Evolutionary conservation across 2,329 filamentous ascomycete genomes (phyloP).

Genomic region (Xylariomycetidae sp.): DNA sequence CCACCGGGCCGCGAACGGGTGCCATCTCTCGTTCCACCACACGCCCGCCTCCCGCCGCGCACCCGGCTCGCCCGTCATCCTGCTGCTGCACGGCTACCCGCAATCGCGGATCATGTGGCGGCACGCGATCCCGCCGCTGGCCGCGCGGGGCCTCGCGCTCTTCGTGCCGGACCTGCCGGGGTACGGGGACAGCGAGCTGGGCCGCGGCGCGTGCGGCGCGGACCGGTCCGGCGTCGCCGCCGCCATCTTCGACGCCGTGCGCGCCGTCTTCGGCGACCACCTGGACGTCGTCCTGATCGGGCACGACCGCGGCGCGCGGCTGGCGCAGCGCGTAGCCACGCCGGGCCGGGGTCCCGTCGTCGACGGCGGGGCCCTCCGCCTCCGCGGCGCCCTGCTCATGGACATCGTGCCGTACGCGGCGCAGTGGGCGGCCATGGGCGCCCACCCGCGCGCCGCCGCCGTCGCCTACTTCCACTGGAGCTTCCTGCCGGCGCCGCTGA

Average conservation of each 20-base stretch:
- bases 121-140: conserved; percentile 10
- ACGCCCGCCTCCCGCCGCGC: conserved; percentile 7
- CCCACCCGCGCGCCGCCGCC: conserved; percentile 8
- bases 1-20: conserved; percentile 5
- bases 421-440: conserved; percentile 9
- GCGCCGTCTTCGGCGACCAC: conserved; percentile 6
- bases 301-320: conserved; percentile 9
- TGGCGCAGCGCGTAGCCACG: conserved; percentile 9
- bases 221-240: conserved; percentile 9
- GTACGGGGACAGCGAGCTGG: conserved; percentile 11
- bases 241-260: conserved; percentile 7
- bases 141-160: conserved; percentile 6
- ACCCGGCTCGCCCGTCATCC: conserved; percentile 7
- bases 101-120: conserved; percentile 13
- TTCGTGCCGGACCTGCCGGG: conserved; percentile 13
- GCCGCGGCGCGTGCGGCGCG: conserved; percentile 1
- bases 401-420: conserved; percentile 12
- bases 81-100: conserved; percentile 15
- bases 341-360: neutral
- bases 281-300: conserved; percentile 8
- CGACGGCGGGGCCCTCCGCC: neutral
- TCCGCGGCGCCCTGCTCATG: conserved; percentile 9
- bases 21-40: conserved; percentile 10
- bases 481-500: conserved; percentile 7
- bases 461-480: conserved; percentile 12